A percentile compares a stretch with the other conserved stretches of the same genome.
Evolutionary conservation across 2,329 filamentous ascomycete genomes (phyloP).

Genomic region (Botrytis elliptica): DNA sequence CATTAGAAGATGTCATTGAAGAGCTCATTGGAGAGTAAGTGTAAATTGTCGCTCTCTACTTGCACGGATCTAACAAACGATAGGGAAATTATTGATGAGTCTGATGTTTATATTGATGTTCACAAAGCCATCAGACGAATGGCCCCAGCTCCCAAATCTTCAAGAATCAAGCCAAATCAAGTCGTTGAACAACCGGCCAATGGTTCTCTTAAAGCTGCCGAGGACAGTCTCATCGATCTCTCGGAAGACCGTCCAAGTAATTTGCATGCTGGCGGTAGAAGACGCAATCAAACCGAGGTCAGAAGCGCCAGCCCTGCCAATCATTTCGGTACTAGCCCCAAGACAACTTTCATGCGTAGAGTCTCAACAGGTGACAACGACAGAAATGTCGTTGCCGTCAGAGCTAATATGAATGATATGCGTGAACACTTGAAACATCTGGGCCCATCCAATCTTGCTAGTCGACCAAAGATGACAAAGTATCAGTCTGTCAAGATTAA

Average conservation of each 20-base stretch:
- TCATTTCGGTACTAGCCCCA: conserved; percentile 36
- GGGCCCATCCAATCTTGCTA: conserved; percentile 65
- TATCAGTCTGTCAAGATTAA: conserved; percentile 68
- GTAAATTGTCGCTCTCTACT: neutral
- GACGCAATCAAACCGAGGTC: conserved; percentile 23
- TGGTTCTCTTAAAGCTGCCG: conserved; percentile 36
- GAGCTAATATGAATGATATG: conserved; percentile 62
- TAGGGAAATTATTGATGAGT: conserved; percentile 98
- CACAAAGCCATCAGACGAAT: conserved; percentile 91
- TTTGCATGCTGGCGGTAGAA: conserved; percentile 25
- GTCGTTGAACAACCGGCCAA: conserved; percentile 49
- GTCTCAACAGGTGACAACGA: conserved; percentile 53
- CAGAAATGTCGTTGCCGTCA: conserved; percentile 54
- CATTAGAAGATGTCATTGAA: conserved; percentile 96
- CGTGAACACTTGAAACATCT: conserved; percentile 63
- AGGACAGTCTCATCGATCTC: conserved; percentile 46
- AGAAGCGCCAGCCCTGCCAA: conserved; percentile 25
- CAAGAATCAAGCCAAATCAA: conserved; percentile 57
- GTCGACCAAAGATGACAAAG: conserved; percentile 60
- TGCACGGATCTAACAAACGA: conserved; percentile 30
- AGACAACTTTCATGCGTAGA: conserved; percentile 58
- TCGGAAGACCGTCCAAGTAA: conserved; percentile 40
- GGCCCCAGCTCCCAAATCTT: conserved; percentile 59
- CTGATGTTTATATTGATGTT: conserved; percentile 96
- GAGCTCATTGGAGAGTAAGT: conserved; percentile 95